These are phyloP conservation scores for Epichloe gansuensis DNA, from an alignment of 2,329 filamentous ascomycete species.

Conservation along the genomic window DNA sequence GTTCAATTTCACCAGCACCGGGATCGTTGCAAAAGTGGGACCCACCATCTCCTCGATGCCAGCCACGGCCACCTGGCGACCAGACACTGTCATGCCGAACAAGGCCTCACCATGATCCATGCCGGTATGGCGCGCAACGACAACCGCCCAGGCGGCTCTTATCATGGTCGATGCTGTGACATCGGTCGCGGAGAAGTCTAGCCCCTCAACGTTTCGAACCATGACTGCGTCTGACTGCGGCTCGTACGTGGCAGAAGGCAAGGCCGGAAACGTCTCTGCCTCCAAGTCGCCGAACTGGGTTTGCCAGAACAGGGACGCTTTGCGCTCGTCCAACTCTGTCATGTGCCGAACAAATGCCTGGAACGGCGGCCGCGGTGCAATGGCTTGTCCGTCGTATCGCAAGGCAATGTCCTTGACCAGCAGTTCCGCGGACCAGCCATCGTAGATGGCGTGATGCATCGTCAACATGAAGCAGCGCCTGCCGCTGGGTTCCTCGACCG, in stretches of 20 bases:
- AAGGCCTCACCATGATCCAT: constrained; percentile 16
- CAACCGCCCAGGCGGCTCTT: constrained; percentile 20
- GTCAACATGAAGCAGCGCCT: constrained; percentile 9
- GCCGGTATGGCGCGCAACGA: constrained; percentile 24
- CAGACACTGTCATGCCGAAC: constrained; percentile 16
- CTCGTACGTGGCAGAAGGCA: not conserved
- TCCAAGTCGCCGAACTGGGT: too few relatives aligned
- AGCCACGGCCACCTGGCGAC: constrained; percentile 14
- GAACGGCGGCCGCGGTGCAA: too few relatives aligned
- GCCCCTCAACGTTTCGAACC: too few relatives aligned
- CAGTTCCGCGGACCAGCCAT: constrained; percentile 37
- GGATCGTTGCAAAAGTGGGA: constrained; percentile 17
- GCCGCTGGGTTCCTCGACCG: too few relatives aligned
- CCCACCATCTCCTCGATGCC: constrained; percentile 17
- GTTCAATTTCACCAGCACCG: constrained; percentile 9
- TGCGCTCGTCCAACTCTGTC: too few relatives aligned
- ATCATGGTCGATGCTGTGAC: constrained; percentile 13
- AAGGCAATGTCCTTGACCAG: constrained; percentile 7
- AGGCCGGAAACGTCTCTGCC: too few relatives aligned
- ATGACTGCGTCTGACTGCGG: not conserved
- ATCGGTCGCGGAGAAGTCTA: constrained; percentile 4
- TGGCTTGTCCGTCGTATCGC: too few relatives aligned
- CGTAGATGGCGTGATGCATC: constrained; percentile 33
- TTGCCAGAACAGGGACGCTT: too few relatives aligned
- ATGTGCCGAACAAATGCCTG: too few relatives aligned